A percentile compares a stretch with the other conserved stretches of the same genome.
These are phyloP conservation scores for Deinandra increscens DNA, from an alignment of 129 eudicot species.

Conservation along the genomic window DNA sequence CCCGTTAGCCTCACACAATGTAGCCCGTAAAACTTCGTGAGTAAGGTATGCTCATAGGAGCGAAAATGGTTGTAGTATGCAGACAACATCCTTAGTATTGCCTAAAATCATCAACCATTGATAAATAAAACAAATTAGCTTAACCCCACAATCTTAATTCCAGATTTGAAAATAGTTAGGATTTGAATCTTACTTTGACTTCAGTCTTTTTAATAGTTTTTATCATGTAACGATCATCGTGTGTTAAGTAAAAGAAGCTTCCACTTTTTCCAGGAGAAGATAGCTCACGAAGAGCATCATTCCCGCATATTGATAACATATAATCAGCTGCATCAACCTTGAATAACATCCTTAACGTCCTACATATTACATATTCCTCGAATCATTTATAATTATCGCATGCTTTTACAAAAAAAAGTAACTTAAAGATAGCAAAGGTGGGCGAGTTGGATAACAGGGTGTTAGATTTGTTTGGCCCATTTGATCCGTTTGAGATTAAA, in stretches of 20 bases:
- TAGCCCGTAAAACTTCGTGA: conserved; percentile 81
- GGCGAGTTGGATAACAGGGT: too few species aligned
- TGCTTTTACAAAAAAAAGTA: too few species aligned
- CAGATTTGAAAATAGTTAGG: too few species aligned
- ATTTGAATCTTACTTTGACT: conserved; percentile 65
- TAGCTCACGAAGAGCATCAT: conserved; percentile 84
- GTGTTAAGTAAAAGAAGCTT: conserved; percentile 87
- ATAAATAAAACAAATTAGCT: conserved; percentile 2
- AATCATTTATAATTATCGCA: too few species aligned
- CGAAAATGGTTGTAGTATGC: conserved; percentile 87
- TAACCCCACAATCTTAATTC: too few species aligned
- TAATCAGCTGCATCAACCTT: conserved; percentile 99
- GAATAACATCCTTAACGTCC: conserved; percentile 89
- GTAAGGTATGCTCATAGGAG: conserved; percentile 69
- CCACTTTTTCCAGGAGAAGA: conserved; percentile 99
- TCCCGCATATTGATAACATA: conserved; percentile 93
- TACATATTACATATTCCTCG: too few species aligned
- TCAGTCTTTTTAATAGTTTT: conserved; percentile 95
- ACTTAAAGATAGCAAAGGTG: too few species aligned
- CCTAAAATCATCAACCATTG: conserved; percentile 42
- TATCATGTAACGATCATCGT: conserved; percentile 97
- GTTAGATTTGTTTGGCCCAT: too few species aligned
- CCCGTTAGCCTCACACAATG: conserved; percentile 92
- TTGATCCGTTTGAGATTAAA: too few species aligned
- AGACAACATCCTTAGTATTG: conserved; percentile 81